Evolutionary conservation across 495 filamentous ascomycete species (phyloP), one percentile per base, ranked within the genome.

Genomic region (Penicillium salamii): DNA sequence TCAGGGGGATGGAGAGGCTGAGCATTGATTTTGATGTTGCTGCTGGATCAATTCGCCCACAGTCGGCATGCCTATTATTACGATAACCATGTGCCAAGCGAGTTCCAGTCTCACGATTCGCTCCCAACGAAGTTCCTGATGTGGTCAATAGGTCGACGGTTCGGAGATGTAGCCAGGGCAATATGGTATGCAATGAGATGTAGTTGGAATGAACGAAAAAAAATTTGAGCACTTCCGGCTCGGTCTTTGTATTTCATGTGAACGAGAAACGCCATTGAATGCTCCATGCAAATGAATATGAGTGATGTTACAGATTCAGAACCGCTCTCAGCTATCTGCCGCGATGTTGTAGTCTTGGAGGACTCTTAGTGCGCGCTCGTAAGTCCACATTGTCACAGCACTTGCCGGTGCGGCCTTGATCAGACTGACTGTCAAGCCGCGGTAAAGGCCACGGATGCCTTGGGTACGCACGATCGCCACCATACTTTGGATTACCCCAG

Each of bases 301-400:
- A 45, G 41, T 38, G 14, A 42, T 31, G 18, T 3, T 39, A 47
- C 44, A 47, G 23, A 18, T 26, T 26, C n/a, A 35, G 9, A 2
- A 12, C 8, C 21, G 2, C 1, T 4, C 52, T 45, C 41, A 61
- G 24, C 32, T 31, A 24, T 52, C 33, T 24, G 33, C 50, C 20
- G 61, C 61, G 13, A 72, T 15, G 13, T 79, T 70, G 46, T 71
- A 61, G 33, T 77, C 69, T 28, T 77, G 76, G 34, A 90, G 67
- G 5, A 84, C 57, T 49, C 65, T 76, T 65, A 95, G 65, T 5
- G 77, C 79, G 55, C 81, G 69, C 70, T 97, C 93, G 69, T 97
- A 97, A 1, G 92, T 97, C 93, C 95, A 99, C 88, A 99, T 93
- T 0, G 93, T 99, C 15, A 96, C 83, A 2, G 93, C 95, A 68